Base-by-base conservation (phyloP, 2,329 filamentous ascomycete species). In the Alternaria viburni region DNA sequence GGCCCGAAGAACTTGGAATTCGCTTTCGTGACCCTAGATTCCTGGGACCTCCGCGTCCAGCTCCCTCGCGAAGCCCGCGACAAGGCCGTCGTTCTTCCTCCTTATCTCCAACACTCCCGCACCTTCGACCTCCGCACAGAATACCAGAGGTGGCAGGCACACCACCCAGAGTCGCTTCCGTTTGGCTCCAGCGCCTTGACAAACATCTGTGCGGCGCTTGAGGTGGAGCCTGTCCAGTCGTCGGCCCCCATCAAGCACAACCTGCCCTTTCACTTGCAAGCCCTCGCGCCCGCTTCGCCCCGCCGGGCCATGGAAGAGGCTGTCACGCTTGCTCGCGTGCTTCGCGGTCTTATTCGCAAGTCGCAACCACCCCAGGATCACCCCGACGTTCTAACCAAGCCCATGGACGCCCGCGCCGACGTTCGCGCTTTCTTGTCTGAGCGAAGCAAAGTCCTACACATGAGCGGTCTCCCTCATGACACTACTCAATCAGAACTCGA, bases 181-280 rank as follows among this genome's bases (percentile, higher is more conserved):
- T 99, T 98, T 77, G 96, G 95, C 17, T 95, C 96, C 54, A 97
- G 93, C 62, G 96, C 96, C 80, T 87, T 99, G 69, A 91, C 94
- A 74, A 98, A 98, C 82, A 99, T 99, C 80, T 99, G 96, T 84
- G 96, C 96, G 68, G 96, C 96, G 58, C 90, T 99, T 57, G 96
- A 99, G 83, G 96, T 99, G 51, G 96, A 99, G 82, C 94, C 96
- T 59, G 93, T 99, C 41, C 94, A 98, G 83, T 95, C 94, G 11
- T 98, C 94, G 77, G 95, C 96, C 60, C 96, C 96, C 47, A 98
- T 99, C 83, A 99, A 98, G 83, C 96, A 98, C 81, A 98, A 98
- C 80, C 87, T 99, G 43, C 96, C 96, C 11, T 99, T 99, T 84
- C 96, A 99, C 80, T 86, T 99, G 66, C 96, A 99, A 84, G 95